A percentile compares a stretch with the other conserved stretches of the same genome.
Evolutionary conservation across 2,329 filamentous ascomycete genomes (phyloP).

Genomic region (Colletotrichum higginsianum): DNA sequence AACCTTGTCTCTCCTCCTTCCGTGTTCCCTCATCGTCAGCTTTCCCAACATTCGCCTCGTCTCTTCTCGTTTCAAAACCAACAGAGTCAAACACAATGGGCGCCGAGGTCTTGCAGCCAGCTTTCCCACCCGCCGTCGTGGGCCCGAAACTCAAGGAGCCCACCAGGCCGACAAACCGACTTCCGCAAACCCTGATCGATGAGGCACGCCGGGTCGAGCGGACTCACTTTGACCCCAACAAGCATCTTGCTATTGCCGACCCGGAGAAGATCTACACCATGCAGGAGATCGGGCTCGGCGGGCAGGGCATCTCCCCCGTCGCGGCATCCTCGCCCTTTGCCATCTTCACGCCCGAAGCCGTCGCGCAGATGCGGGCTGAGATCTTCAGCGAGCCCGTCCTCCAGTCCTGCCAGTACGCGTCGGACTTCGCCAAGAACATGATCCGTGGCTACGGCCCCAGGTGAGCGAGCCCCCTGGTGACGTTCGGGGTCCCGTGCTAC

Average conservation of each 20-base stretch:
- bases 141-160: conserved; percentile 21
- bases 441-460: conserved; percentile 61
- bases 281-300: conserved; percentile 72
- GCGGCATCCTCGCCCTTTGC: conserved; percentile 76
- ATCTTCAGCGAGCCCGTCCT: conserved; percentile 72
- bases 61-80: fast-evolving
- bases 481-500: no score
- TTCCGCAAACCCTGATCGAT: conserved; percentile 50
- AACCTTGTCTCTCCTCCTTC: no score
- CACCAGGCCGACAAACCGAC: conserved; percentile 46
- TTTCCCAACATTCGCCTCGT: neutral
- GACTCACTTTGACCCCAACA: conserved; percentile 33
- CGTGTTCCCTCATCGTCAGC: no score
- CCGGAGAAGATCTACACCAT: conserved; percentile 71
- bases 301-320: conserved; percentile 71
- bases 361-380: conserved; percentile 74
- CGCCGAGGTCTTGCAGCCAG: conserved; percentile 6
- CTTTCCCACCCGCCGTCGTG: neutral
- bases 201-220: conserved; percentile 42
- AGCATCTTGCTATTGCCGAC: conserved; percentile 67
- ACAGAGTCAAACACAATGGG: neutral
- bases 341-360: conserved; percentile 57
- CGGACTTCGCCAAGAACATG: conserved; percentile 65
- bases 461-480: conserved; percentile 55
- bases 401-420: conserved; percentile 68